A percentile compares a stretch with the other conserved stretches of the same genome.
phyloP scores from a whole-genome alignment of 2,329 filamentous ascomycete species.

The Alternaria consortialis region DNA sequence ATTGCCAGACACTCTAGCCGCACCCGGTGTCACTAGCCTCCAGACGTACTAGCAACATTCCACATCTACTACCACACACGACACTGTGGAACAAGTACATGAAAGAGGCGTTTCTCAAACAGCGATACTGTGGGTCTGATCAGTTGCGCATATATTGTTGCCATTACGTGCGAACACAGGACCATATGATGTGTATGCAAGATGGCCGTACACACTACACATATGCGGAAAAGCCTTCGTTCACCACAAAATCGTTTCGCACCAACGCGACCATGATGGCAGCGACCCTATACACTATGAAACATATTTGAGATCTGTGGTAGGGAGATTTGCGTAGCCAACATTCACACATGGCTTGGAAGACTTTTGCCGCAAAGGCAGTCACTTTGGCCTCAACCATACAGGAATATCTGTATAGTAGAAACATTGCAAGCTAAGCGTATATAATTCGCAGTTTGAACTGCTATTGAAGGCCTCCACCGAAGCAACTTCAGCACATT shows the following conservation, averaged over 20 bases:
- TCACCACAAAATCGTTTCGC: not conserved
- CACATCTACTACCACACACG: not conserved
- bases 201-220: not conserved
- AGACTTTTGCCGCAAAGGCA: not conserved
- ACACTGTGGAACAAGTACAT: not conserved
- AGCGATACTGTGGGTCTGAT: not conserved
- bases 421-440: not conserved
- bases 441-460: not conserved
- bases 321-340: not conserved
- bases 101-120: not conserved
- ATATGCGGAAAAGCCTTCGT: slow-evolving; percentile 3
- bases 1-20: not conserved
- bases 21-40: not conserved
- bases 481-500: not conserved
- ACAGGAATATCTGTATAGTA: not conserved
- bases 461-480: not conserved
- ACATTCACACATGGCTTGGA: not conserved
- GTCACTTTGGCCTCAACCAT: not conserved
- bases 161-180: not conserved
- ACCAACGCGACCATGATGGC: not conserved
- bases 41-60: not conserved
- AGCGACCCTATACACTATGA: not conserved
- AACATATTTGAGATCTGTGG: not conserved
- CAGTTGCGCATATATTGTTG: not conserved
- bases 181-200: not conserved